Percentiles rank a stretch among this genome's conserved stretches.
Conservation (phyloP, 106 monocot species). For the Dioscorea alata region DNA sequence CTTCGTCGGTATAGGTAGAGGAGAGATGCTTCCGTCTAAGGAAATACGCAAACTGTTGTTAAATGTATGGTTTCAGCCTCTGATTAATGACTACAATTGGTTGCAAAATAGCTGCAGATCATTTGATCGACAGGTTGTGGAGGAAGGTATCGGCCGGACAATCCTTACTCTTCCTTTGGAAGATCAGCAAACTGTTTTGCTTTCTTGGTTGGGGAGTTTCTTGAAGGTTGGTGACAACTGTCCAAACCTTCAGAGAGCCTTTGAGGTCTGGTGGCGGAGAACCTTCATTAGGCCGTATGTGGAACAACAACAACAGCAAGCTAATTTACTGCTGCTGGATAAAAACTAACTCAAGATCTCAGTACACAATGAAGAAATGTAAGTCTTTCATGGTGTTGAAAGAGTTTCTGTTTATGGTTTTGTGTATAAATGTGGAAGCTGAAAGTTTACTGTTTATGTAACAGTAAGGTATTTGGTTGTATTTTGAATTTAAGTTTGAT, state of each 20-base stretch:
- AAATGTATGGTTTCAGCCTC: conserved; percentile 78
- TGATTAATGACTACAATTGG: conserved; percentile 94
- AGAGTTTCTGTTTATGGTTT: too few relatives aligned
- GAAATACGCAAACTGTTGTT: conserved; percentile 68
- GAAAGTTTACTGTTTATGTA: too few relatives aligned
- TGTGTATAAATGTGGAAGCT: too few relatives aligned
- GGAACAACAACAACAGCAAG: conserved; percentile 36
- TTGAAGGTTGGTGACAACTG: conserved; percentile 90
- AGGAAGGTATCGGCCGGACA: conserved; percentile 94
- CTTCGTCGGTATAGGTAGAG: conserved; percentile 83
- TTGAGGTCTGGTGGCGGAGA: conserved; percentile 98
- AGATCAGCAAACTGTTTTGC: conserved; percentile 87
- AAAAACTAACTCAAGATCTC: conserved; percentile 3
- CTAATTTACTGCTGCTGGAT: conserved; percentile 13
- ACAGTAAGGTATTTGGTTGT: too few relatives aligned
- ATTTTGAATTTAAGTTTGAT: too few relatives aligned
- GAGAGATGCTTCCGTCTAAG: conserved; percentile 88
- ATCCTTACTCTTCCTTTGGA: conserved; percentile 94
- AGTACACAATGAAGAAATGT: too few relatives aligned
- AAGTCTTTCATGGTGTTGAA: too few relatives aligned
- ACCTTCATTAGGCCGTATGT: conserved; percentile 89
- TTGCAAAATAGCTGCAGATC: conserved; percentile 83
- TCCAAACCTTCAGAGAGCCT: conserved; percentile 94
- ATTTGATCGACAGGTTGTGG: conserved; percentile 82
- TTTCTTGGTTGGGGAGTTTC: conserved; percentile 91